Evolutionary conservation across 495 filamentous ascomycete genomes (phyloP).

Genomic region (Schizothecium vesticola): DNA sequence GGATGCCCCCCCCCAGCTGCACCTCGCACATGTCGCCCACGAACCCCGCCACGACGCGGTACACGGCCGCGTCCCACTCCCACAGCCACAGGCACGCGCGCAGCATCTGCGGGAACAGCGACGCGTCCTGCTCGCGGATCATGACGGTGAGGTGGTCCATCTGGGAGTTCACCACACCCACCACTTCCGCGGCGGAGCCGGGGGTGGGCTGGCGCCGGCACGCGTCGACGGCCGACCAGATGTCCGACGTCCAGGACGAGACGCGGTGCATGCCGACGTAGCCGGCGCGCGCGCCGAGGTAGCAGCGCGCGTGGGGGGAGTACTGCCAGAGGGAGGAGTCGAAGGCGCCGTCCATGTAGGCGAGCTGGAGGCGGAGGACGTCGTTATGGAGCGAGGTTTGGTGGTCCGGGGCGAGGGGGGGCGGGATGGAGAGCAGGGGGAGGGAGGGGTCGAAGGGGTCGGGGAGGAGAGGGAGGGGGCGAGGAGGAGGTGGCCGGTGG

Average conservation of each 20-base stretch:
- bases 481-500: conserved; percentile 20
- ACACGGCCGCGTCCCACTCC: conserved; percentile 2
- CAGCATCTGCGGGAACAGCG: conserved; percentile 14
- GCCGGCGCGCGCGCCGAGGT: conserved; percentile 13
- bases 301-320: conserved; percentile 8
- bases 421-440: conserved; percentile 24
- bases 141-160: conserved; percentile 17
- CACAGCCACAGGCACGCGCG: conserved; percentile 13
- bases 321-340: conserved; percentile 26
- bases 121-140: conserved; percentile 17
- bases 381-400: conserved; percentile 28
- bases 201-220: conserved; percentile 2
- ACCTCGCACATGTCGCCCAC: not conserved
- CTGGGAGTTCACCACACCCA: conserved; percentile 16
- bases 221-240: conserved; percentile 10
- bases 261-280: conserved; percentile 6
- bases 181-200: conserved; percentile 11
- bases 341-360: conserved; percentile 29
- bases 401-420: conserved; percentile 22
- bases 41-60: conserved; percentile 11
- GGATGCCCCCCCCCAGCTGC: no score
- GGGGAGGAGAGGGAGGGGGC: conserved; percentile 13
- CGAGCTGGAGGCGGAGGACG: conserved; percentile 28
- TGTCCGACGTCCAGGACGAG: conserved; percentile 15
- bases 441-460: not conserved